Conservation (phyloP, 202 grass and related monocot genomes). For the Brachypodium distachyon region DNA sequence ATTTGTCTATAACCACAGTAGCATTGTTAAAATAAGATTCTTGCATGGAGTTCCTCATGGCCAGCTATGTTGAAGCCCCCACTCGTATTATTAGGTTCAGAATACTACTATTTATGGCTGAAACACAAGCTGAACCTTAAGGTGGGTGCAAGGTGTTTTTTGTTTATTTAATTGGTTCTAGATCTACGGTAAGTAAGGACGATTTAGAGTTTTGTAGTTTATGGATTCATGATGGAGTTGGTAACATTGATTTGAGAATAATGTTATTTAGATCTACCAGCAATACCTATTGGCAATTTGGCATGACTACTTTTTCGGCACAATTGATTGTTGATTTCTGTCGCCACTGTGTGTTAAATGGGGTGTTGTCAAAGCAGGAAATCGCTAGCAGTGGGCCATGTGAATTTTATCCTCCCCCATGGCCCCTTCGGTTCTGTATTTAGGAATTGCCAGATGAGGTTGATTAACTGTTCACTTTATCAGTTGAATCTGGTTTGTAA, state of each 20-base stretch:
- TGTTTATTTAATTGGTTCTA: conserved; percentile 31
- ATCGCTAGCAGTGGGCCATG: neutral
- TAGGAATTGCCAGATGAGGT: neutral
- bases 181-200: conserved; percentile 24
- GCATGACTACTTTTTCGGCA: neutral
- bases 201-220: conserved; percentile 14
- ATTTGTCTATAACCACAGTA: neutral
- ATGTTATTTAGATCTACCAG: conserved; percentile 2
- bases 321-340: neutral
- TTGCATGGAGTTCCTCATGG: conserved; percentile 18
- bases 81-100: conserved; percentile 15
- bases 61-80: conserved; percentile 18
- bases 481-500: neutral
- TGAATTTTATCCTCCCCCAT: neutral
- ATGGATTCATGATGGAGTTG: conserved; percentile 8
- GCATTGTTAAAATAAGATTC: conserved; percentile 21
- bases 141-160: conserved; percentile 36
- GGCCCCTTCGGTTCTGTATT: neutral
- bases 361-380: neutral
- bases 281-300: neutral
- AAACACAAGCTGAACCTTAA: conserved; percentile 38
- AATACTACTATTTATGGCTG: conserved; percentile 5
- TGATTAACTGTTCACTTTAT: neutral
- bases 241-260: conserved; percentile 21
- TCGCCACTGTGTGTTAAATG: neutral